A percentile compares a stretch with the other conserved stretches of the same genome.
phyloP scores from a whole-genome alignment of 768 basidiomycete genomes.

The Dentipellis sp. region DNA sequence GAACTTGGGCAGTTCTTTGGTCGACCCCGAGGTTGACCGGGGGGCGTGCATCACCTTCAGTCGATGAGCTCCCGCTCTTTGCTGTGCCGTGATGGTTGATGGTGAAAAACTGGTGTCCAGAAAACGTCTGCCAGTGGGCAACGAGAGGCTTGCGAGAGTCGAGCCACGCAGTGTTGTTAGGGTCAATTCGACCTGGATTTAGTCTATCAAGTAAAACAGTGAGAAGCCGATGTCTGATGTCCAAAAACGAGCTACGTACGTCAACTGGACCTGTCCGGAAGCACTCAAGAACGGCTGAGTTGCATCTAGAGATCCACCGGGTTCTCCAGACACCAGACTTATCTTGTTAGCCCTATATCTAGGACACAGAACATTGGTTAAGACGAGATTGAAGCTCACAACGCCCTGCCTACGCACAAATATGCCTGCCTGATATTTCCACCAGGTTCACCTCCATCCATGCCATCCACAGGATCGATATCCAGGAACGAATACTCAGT shows the following conservation, averaged over 20 bases:
- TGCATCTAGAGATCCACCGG: slow-evolving; percentile 39
- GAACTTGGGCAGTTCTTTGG: slow-evolving; percentile 39
- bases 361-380: not conserved
- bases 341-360: slow-evolving; percentile 15
- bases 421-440: slow-evolving; percentile 56
- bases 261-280: slow-evolving; percentile 29
- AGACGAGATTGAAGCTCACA: not conserved
- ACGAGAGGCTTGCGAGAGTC: slow-evolving; percentile 51
- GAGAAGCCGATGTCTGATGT: too few relatives aligned
- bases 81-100: slow-evolving; percentile 53
- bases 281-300: slow-evolving; percentile 27
- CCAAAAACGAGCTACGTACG: slow-evolving; percentile 20
- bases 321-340: slow-evolving; percentile 33
- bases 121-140: slow-evolving; percentile 41
- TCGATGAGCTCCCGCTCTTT: slow-evolving; percentile 47
- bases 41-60: slow-evolving; percentile 46
- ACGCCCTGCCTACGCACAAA: slow-evolving; percentile 26
- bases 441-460: slow-evolving; percentile 54
- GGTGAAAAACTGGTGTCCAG: slow-evolving; percentile 41
- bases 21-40: slow-evolving; percentile 46
- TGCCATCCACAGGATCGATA: slow-evolving; percentile 40
- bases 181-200: slow-evolving; percentile 57
- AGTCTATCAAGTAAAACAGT: slow-evolving; percentile 26
- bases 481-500: slow-evolving; percentile 34
- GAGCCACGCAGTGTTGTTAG: slow-evolving; percentile 44